phyloP scores from a whole-genome alignment of 768 basidiomycete species.

The Leccinum disarticulatum region DNA sequence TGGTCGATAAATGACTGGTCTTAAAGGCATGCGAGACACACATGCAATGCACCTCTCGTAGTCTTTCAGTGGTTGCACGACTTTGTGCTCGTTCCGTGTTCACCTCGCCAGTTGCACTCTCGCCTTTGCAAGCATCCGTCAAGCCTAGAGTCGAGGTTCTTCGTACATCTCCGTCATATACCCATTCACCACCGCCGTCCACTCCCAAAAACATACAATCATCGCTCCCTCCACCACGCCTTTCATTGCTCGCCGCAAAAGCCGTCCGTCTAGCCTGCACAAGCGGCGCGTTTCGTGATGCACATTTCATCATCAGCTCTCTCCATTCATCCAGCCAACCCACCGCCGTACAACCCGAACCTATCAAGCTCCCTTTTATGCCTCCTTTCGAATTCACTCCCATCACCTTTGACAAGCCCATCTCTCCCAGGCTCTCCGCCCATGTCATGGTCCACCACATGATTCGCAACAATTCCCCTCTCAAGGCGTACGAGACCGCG shows the following conservation, averaged over 20 bases:
- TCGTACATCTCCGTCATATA: not conserved
- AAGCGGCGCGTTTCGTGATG: slow-evolving; percentile 47
- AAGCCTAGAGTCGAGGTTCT: not conserved
- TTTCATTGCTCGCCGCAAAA: slow-evolving; percentile 42
- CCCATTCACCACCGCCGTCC: not conserved
- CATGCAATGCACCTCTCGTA: slow-evolving; percentile 73
- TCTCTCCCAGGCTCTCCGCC: slow-evolving; percentile 59
- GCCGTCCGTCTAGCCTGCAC: slow-evolving; percentile 50
- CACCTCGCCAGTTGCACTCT: slow-evolving; percentile 5
- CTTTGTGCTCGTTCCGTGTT: slow-evolving; percentile 6
- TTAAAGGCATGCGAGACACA: slow-evolving; percentile 58
- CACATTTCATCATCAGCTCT: slow-evolving; percentile 58
- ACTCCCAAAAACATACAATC: not conserved
- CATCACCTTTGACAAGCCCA: slow-evolving; percentile 46
- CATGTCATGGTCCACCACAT: slow-evolving; percentile 68
- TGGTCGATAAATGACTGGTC: not conserved
- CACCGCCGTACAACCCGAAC: not conserved
- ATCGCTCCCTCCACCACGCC: slow-evolving; percentile 9
- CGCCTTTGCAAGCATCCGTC: slow-evolving; percentile 6
- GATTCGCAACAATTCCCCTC: slow-evolving; percentile 48
- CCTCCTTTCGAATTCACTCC: slow-evolving; percentile 37
- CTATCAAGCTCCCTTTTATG: slow-evolving; percentile 23
- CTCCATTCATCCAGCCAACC: slow-evolving; percentile 41
- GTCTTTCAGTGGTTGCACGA: slow-evolving; percentile 4
- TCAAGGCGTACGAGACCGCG: slow-evolving; percentile 50